Base-by-base conservation (phyloP, 495 filamentous ascomycete genomes). In the Trichoderma parareesei region DNA sequence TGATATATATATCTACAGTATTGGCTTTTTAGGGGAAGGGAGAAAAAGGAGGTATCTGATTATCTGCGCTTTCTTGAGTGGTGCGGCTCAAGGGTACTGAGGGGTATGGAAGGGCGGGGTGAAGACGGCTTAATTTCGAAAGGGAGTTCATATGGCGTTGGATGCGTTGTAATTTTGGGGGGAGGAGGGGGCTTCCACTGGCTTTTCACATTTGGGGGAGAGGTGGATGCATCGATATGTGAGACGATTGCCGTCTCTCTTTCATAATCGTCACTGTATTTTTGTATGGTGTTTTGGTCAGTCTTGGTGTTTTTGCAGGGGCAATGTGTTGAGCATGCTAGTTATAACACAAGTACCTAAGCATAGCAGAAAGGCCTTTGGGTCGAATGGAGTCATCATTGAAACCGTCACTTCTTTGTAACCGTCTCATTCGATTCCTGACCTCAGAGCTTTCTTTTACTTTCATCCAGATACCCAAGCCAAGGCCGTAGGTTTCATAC, bases 1-100 rank as follows among this genome's bases (percentile, higher is more conserved):
- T 27, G 53, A 57, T 37, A 57, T 37, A 57, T 57, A 57, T 57
- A 57, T 37, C 53, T 57, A 57, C 44, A 48, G 6, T 48, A 11
- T 38, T 57, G 53, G 53, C 53, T 35, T 14, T 11, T 11, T 1
- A n/a, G 53, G 20, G 53, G 37, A 13, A 57, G 53, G 53, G 53
- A 57, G 27, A 27, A 27, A 57, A 57, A 37, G 53, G 53, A 57
- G 53, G 53, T 4, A 57, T 37, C 53, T n/a, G 9, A 37, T 16
- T 57, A 37, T n/a, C 35, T 1, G 2, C 20, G 11, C 10, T 35
- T 16, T 18, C 46, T 4, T 9, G n/a, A 18, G 46, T 27, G 53
- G 20, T 35, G 20, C 27, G 53, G 53, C 1, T 41, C 11, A 11
- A 14, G 4, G 53, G 53, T 14, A 57, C 18, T 18, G 46, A n/a